phyloP scores from a whole-genome alignment of 305 asterid genomes.

The Fraxinus sp. region DNA sequence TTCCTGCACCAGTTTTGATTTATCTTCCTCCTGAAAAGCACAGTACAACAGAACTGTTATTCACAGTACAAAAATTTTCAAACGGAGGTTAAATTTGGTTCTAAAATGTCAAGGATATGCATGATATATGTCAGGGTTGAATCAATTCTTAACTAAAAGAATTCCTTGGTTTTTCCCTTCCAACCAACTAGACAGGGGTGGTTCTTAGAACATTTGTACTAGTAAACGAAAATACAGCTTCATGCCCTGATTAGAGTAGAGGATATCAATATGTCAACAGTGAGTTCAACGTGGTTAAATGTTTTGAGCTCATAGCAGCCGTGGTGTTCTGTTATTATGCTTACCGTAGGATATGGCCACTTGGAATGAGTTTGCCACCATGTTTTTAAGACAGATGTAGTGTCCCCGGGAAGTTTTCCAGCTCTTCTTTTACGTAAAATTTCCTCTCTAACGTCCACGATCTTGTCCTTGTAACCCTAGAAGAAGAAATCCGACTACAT shows the following conservation, averaged over 20 bases:
- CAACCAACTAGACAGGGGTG: not conserved
- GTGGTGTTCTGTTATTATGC: not conserved
- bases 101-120: not conserved
- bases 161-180: not conserved
- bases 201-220: not conserved
- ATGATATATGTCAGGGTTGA: not conserved
- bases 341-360: constrained; percentile 66
- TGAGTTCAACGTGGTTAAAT: not conserved
- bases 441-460: constrained; percentile 65
- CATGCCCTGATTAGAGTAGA: not conserved
- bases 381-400: constrained; percentile 50
- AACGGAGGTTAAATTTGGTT: not conserved
- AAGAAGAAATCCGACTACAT: constrained; percentile 11
- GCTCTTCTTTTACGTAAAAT: constrained; percentile 65
- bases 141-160: not conserved
- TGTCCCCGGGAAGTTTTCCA: constrained; percentile 62
- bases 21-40: constrained; percentile 54
- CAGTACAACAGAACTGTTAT: not conserved
- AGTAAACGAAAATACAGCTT: not conserved
- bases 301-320: not conserved
- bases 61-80: not conserved
- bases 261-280: not conserved
- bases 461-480: constrained; percentile 65
- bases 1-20: constrained; percentile 58
- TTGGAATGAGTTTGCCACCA: constrained; percentile 72